Base-by-base conservation (phyloP, 805 yeast genomes). In the Starmerella apicola region DNA sequence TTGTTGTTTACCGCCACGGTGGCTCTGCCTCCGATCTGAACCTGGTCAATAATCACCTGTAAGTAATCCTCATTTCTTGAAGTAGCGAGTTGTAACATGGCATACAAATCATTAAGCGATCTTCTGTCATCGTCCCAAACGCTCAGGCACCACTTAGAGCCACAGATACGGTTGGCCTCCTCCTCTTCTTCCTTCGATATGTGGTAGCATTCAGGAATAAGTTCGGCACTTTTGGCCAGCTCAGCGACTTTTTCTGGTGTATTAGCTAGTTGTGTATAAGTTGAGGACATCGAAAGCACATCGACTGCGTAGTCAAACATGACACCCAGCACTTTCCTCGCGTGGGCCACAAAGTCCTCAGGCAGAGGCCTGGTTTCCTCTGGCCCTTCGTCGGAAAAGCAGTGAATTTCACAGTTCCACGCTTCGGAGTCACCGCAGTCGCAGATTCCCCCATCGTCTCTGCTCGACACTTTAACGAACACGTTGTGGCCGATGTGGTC, bases 381-480 rank as follows among this genome's bases (percentile, higher is more conserved):
- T 33, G 55, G 52, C 5, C 47, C 44, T 10, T 48, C 44, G 29
- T 58, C 60, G 35, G 66, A 54, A 16, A 65, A 64, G 55, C 94
- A 83, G 12, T 62, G 52, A 32, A 74, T 62, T 1, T 66, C 59
- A 13, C 57, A 58, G 4, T 64, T 68, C 85, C 93, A 84, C 0
- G 93, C 93, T 53, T 81, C 94, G 0, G 76, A 72, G 52, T 84
- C 94, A 3, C 95, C 94, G 57, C 95, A 83, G 53, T 83, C 95
- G 56, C 93, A 81, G 16, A 78, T 80, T 0, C 91, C 91, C 28
- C 86, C 82, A 42, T 72, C 72, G 43, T 68, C 79, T 18, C 60
- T 51, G 38, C 81, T 65, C 32, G 72, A 72, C 5, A 81, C 73
- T 29, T 73, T 66, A 15, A 75, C 70, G 41, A 76, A 72, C 7